phyloP scores from a whole-genome alignment of 2,329 filamentous ascomycete genomes.

The Cercospora sp. region DNA sequence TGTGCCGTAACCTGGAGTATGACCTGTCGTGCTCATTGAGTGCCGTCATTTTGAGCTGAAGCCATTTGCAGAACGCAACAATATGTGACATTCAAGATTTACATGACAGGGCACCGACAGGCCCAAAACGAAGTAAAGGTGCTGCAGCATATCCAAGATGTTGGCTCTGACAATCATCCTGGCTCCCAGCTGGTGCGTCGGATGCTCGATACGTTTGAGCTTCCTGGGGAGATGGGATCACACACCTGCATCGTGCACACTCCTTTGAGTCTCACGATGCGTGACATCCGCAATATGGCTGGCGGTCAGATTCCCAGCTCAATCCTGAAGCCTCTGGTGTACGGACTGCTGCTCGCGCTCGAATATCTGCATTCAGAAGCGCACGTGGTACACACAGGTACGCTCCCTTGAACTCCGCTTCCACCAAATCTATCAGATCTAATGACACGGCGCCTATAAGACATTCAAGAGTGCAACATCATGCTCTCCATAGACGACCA shows the following conservation, averaged over 20 bases:
- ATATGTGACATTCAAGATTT: slow-evolving; percentile 4
- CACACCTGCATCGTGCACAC: background rate
- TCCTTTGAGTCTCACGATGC: background rate
- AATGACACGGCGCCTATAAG: background rate
- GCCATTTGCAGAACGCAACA: background rate
- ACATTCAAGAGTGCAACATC: slow-evolving; percentile 11
- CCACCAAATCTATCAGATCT: background rate
- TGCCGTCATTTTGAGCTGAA: background rate
- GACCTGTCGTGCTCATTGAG: background rate
- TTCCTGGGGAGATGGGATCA: background rate
- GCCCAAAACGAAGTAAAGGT: background rate
- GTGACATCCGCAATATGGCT: background rate
- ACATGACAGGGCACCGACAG: background rate
- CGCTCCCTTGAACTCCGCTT: background rate
- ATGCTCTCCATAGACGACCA: slow-evolving; percentile 7
- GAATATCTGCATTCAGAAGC: slow-evolving; percentile 6
- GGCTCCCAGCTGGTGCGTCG: background rate
- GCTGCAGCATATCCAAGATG: background rate
- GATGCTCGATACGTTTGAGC: background rate
- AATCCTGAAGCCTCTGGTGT: background rate
- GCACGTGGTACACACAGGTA: slow-evolving; percentile 1
- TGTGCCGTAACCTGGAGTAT: slow-evolving; percentile 39
- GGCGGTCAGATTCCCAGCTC: background rate
- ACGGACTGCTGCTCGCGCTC: background rate
- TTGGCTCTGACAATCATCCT: background rate